phyloP scores from a whole-genome alignment of 352 stramenopile genomes.

The Phytophthora melonis region DNA sequence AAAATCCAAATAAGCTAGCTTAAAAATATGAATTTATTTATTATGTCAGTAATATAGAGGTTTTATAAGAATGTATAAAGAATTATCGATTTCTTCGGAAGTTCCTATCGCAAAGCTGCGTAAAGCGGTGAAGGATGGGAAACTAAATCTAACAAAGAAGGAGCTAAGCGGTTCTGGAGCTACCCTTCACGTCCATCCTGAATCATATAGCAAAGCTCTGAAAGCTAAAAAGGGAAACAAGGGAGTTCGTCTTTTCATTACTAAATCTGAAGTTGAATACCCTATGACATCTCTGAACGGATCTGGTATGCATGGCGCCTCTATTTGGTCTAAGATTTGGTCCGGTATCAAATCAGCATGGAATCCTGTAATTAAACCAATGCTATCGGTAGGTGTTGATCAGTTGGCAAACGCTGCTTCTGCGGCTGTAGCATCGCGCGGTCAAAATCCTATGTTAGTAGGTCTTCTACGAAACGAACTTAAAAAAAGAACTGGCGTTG shows the following conservation, averaged over 20 bases:
- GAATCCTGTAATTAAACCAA: too few species aligned
- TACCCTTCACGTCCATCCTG: constrained; percentile 18
- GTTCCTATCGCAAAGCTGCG: neutral
- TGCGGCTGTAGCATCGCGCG: too few species aligned
- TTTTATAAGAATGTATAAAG: too few species aligned
- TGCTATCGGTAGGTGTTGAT: too few species aligned
- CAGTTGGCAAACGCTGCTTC: too few species aligned
- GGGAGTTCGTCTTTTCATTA: neutral
- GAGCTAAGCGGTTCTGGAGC: constrained; percentile 8
- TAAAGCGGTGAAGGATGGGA: neutral
- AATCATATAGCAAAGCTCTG: constrained; percentile 8
- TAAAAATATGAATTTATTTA: too few species aligned
- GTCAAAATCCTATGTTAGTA: constrained; percentile 3
- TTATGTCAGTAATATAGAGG: too few species aligned
- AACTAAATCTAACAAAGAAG: constrained; percentile 2
- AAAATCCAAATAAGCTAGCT: too few species aligned
- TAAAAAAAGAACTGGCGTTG: neutral
- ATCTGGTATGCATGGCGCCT: neutral
- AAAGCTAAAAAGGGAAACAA: constrained; percentile 1
- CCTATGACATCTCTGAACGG: neutral
- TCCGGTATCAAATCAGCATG: constrained; percentile 1
- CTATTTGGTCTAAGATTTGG: constrained; percentile 15
- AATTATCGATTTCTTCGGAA: constrained; percentile 7
- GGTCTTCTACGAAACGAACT: neutral
- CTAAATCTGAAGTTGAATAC: neutral